A percentile compares a stretch with the other conserved stretches of the same genome.
Evolutionary conservation across 2,329 filamentous ascomycete species (phyloP).

Genomic region (Stemphylium lycopersici): DNA sequence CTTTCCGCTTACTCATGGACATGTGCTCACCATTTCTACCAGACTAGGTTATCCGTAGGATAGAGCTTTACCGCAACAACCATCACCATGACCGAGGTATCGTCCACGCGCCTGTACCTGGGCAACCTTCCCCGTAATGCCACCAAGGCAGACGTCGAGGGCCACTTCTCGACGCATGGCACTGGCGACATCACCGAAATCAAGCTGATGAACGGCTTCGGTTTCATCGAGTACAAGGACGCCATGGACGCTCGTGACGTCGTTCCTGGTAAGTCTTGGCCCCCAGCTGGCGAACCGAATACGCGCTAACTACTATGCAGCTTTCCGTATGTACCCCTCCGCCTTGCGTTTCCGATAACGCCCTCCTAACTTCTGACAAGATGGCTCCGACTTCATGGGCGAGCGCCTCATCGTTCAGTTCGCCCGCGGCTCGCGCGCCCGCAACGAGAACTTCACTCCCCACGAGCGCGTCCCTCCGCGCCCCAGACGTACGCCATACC

Average conservation of each 20-base stretch:
- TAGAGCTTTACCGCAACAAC: slow-evolving; percentile 16
- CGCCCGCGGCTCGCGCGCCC: slow-evolving; percentile 79
- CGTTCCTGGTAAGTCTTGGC: slow-evolving; percentile 78
- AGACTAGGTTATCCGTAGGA: slow-evolving; percentile 40
- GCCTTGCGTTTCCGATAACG: not conserved
- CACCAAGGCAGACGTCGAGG: slow-evolving; percentile 96
- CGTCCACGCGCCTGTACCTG: slow-evolving; percentile 92
- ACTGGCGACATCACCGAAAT: slow-evolving; percentile 98
- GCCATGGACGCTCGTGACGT: slow-evolving; percentile 97
- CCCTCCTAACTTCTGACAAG: slow-evolving; percentile 55
- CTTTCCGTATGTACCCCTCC: slow-evolving; percentile 60
- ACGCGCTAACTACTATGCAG: slow-evolving; percentile 47
- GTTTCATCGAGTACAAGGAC: slow-evolving; percentile 99
- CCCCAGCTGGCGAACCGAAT: slow-evolving; percentile 2
- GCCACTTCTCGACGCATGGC: slow-evolving; percentile 93
- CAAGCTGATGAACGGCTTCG: slow-evolving; percentile 99
- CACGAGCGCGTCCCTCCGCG: slow-evolving; percentile 73
- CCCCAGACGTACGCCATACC: slow-evolving; percentile 90
- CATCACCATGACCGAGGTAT: slow-evolving; percentile 78
- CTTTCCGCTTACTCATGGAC: slow-evolving; percentile 30
- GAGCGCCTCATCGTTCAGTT: slow-evolving; percentile 98
- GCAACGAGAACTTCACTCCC: slow-evolving; percentile 67
- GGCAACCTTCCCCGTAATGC: slow-evolving; percentile 96
- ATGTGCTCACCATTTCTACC: slow-evolving; percentile 42
- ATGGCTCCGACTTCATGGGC: slow-evolving; percentile 98